A percentile compares a stretch with the other conserved stretches of the same genome.
These are phyloP conservation scores for Pythium rishiriense DNA, from an alignment of 352 stramenopile genomes.

Conservation along the genomic window DNA sequence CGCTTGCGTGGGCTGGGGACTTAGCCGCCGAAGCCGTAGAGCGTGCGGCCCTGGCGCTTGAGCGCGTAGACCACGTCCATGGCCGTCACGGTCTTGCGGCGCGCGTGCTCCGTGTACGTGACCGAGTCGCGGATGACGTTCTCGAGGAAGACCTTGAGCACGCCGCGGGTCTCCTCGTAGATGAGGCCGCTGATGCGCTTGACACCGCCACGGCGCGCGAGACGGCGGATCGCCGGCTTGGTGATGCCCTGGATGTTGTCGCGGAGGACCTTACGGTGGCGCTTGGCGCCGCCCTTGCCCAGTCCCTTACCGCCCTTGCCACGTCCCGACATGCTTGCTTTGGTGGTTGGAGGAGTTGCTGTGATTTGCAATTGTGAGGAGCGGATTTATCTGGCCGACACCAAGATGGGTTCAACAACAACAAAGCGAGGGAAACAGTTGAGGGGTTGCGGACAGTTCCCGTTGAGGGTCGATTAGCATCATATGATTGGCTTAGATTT, in stretches of 20 bases:
- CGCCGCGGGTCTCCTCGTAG: conserved; percentile 77
- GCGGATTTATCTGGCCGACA: background rate
- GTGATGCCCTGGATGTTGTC: conserved; percentile 98
- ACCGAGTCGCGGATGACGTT: conserved; percentile 60
- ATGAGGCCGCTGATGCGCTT: conserved; percentile 57
- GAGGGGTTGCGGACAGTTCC: background rate
- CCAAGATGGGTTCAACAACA: conserved; percentile 10
- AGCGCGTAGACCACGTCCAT: conserved; percentile 96
- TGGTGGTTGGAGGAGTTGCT: conserved; percentile 1
- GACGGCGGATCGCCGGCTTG: conserved; percentile 86
- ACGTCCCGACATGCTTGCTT: conserved; percentile 45
- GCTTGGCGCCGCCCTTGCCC: conserved; percentile 96
- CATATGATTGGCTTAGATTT: conserved; percentile 20
- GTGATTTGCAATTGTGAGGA: conserved; percentile 17
- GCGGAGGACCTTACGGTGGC: conserved; percentile 96
- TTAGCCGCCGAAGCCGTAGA: conserved; percentile 84
- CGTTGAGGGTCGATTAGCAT: background rate
- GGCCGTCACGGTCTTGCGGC: conserved; percentile 93
- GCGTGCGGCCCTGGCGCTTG: conserved; percentile 92
- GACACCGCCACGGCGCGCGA: conserved; percentile 51
- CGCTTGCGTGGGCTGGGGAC: background rate
- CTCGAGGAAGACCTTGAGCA: conserved; percentile 65
- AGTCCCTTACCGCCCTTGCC: conserved; percentile 95
- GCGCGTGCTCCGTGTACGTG: conserved; percentile 86
- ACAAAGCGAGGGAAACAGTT: background rate